A percentile compares a stretch with the other conserved stretches of the same genome.
Evolutionary conservation across 2,329 filamentous ascomycete genomes (phyloP).

Genomic region (Polychaeton citri): DNA sequence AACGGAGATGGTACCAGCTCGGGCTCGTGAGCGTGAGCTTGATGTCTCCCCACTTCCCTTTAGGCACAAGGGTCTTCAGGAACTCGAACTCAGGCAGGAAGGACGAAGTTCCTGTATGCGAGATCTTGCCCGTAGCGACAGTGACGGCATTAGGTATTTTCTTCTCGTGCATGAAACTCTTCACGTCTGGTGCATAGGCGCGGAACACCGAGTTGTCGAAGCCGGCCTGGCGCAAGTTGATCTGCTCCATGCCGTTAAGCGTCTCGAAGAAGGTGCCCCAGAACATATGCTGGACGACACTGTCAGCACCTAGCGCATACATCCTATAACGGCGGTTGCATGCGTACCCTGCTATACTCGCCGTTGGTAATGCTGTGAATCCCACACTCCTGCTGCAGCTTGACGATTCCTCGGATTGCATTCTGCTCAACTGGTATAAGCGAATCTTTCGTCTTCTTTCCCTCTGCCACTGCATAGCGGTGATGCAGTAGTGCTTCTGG

Average conservation of each 20-base stretch:
- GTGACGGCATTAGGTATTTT: slow-evolving; percentile 44
- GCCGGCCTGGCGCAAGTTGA: slow-evolving; percentile 23
- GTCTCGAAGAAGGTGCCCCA: slow-evolving; percentile 44
- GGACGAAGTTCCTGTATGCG: slow-evolving; percentile 40
- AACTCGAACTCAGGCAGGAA: slow-evolving; percentile 48
- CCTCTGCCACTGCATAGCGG: slow-evolving; percentile 35
- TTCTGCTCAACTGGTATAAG: slow-evolving; percentile 19
- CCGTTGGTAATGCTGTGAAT: slow-evolving; percentile 21
- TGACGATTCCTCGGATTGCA: slow-evolving; percentile 18
- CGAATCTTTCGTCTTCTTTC: slow-evolving; percentile 11
- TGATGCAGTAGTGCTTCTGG: slow-evolving; percentile 48
- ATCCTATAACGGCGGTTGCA: slow-evolving; percentile 20
- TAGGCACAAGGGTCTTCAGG: slow-evolving; percentile 45
- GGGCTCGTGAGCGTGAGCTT: slow-evolving; percentile 28
- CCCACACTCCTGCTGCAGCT: slow-evolving; percentile 20
- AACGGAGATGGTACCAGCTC: slow-evolving; percentile 48
- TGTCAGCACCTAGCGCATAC: not conserved
- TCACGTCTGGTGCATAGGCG: slow-evolving; percentile 31
- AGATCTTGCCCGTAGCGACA: slow-evolving; percentile 45
- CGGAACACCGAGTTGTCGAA: slow-evolving; percentile 40
- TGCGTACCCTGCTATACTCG: slow-evolving; percentile 17
- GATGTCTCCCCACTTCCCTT: slow-evolving; percentile 51
- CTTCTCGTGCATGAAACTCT: slow-evolving; percentile 46
- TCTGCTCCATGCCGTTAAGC: slow-evolving; percentile 39
- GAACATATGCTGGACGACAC: slow-evolving; percentile 36